Conservation (phyloP, 2,329 filamentous ascomycete species). For the Penicillium decumbens region DNA sequence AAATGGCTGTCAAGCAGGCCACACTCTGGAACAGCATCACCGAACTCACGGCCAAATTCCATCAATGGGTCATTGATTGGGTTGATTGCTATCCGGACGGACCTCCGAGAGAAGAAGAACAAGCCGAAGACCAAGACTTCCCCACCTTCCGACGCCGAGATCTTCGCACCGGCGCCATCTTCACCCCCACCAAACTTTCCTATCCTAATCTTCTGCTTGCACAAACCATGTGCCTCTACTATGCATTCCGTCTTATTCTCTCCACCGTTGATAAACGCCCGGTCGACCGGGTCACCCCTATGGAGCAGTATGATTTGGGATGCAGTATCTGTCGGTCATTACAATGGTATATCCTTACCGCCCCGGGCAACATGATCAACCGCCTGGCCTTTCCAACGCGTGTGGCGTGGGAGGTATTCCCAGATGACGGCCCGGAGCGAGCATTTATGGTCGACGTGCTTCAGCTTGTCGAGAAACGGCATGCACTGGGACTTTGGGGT, state of each 20-base stretch:
- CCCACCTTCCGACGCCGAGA: conserved; percentile 34
- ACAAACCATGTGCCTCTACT: conserved; percentile 38
- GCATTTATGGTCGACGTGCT: conserved; percentile 32
- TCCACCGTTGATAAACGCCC: conserved; percentile 33
- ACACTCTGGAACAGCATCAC: conserved; percentile 34
- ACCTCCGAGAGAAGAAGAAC: conserved; percentile 25
- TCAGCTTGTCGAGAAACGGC: conserved; percentile 33
- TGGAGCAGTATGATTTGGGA: conserved; percentile 33
- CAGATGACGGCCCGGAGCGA: conserved; percentile 31
- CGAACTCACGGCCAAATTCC: conserved; percentile 29
- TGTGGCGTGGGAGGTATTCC: conserved; percentile 38
- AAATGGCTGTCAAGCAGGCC: conserved; percentile 31
- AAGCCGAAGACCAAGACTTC: conserved; percentile 25
- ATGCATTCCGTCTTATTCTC: conserved; percentile 30
- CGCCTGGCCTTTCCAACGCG: conserved; percentile 36
- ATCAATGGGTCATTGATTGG: conserved; percentile 31
- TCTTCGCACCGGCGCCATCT: conserved; percentile 31
- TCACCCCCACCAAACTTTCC: conserved; percentile 28
- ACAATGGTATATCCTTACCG: conserved; percentile 34
- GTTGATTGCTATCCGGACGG: conserved; percentile 33
- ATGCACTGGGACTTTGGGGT: conserved; percentile 35
- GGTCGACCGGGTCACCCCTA: conserved; percentile 25
- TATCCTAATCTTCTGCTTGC: conserved; percentile 36
- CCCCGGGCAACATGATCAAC: conserved; percentile 40
- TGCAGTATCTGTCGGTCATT: conserved; percentile 36